Conservation (phyloP, 306 rosid species). For the Gillenia trifoliata region DNA sequence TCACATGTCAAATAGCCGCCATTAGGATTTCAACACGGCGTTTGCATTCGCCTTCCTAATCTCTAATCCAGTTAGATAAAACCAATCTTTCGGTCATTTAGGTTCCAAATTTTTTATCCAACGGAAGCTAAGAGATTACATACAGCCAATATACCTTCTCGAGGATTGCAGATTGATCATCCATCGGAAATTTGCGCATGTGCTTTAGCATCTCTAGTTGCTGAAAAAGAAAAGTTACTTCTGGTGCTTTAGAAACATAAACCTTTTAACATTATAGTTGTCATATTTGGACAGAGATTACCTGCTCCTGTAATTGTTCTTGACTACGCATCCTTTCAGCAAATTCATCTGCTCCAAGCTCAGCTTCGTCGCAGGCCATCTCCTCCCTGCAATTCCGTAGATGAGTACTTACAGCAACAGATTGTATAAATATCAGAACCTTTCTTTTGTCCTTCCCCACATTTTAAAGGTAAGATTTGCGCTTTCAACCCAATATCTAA, state of each 20-base stretch:
- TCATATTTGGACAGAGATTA: slow-evolving; percentile 18
- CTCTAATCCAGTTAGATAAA: neutral
- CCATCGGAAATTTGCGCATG: slow-evolving; percentile 65
- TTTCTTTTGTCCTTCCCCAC: neutral
- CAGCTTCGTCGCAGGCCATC: slow-evolving; percentile 88
- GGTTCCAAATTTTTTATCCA: neutral
- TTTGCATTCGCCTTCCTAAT: neutral
- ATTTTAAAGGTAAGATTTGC: neutral
- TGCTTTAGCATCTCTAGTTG: slow-evolving; percentile 81
- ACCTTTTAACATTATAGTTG: neutral
- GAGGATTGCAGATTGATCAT: slow-evolving; percentile 75
- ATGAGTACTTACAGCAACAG: slow-evolving; percentile 12
- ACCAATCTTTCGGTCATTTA: neutral
- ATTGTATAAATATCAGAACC: neutral
- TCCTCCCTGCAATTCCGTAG: slow-evolving; percentile 59
- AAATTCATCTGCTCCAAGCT: slow-evolving; percentile 69
- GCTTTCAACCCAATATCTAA: neutral
- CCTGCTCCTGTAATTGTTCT: slow-evolving; percentile 56
- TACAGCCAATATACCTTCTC: slow-evolving; percentile 49
- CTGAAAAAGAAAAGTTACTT: slow-evolving; percentile 29
- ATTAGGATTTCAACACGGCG: neutral
- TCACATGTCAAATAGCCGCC: neutral
- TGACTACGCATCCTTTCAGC: slow-evolving; percentile 49
- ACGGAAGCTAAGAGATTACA: neutral
- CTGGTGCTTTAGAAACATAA: slow-evolving; percentile 15